Conservation (phyloP, 2,329 filamentous ascomycete species). For the Calonectria pseudoreteaudii region DNA sequence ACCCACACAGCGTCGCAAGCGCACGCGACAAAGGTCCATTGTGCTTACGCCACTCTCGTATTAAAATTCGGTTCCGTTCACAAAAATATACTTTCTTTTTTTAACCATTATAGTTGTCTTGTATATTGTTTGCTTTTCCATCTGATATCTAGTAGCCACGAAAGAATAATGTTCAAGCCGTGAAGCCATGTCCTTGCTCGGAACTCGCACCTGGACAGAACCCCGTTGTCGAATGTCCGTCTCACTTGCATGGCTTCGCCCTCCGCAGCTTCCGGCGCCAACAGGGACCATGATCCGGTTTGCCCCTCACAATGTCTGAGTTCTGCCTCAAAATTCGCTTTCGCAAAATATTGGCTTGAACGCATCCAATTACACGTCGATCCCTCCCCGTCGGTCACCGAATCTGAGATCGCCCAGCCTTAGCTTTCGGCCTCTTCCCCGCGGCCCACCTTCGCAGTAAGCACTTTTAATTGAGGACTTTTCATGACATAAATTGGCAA, state of each 20-base stretch:
- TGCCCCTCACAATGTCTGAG: neutral
- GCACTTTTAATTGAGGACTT: neutral
- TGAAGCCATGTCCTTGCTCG: constrained; percentile 12
- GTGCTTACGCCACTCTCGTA: neutral
- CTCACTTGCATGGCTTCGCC: constrained; percentile 15
- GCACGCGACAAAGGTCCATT: constrained; percentile 2
- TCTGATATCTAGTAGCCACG: neutral
- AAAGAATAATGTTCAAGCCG: neutral
- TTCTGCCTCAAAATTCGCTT: neutral
- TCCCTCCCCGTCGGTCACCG: constrained; percentile 12
- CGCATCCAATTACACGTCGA: constrained; percentile 12
- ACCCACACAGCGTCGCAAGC: neutral
- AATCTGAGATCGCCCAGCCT: constrained; percentile 17
- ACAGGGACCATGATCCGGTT: constrained; percentile 16
- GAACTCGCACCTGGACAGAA: constrained; percentile 18
- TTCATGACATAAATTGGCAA: constrained; percentile 8
- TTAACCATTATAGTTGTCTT: neutral
- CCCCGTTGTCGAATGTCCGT: neutral
- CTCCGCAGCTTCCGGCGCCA: constrained; percentile 35
- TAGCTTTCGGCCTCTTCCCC: neutral
- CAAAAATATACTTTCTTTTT: neutral
- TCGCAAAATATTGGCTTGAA: neutral
- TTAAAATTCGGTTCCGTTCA: neutral
- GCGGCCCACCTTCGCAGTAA: neutral
- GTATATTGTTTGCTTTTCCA: neutral